Evolutionary conservation across 2,329 filamentous ascomycete species (phyloP), one percentile per base, ranked within the genome.

Genomic region (Beauveria rudraprayagi): DNA sequence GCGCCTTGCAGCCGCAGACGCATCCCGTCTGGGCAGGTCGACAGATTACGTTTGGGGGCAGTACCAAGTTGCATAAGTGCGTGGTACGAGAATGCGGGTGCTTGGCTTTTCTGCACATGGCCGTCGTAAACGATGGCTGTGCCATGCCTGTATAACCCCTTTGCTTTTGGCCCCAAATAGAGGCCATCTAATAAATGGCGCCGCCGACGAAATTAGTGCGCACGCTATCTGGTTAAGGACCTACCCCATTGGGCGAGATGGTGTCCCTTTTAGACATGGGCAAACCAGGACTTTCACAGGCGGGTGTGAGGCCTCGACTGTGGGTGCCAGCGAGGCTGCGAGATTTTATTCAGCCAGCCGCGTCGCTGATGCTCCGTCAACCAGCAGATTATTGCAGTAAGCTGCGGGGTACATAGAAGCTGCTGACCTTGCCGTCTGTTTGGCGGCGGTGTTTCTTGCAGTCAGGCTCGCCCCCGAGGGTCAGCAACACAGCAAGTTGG

Each of bases 21-120:
- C 40, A 41, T 55, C 58, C 58, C 58, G 51, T 61, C 58, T 55
- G 51, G 58, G 58, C 51, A 61, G 51, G 58, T 61, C 43, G 51
- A 26, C 28, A 40, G 30, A 51, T 58, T 41, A 34, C 30, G 10
- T 58, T 37, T 56, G 56, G 48, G 47, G 37, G 41, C 37, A 48
- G 37, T 10, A 17, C 16, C 56, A 52, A 43, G 2, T 34, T 40
- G 24, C 44, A 41, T 44, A 44, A n/a, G 34, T 14, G 5, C 17
- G 22, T 44, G 26, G 47, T 41, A 57, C 46, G 34, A 56, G 54
- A 17, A 17, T 16, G 34, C 34, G 34, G 34, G 34, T 40, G 28
- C 56, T 41, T n/a, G 2, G 10, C n/a, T 24, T 9, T n/a, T 22
- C 19, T 46, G 44, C 5, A 19, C 10, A 11, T 11, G 43, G 43